These are phyloP conservation scores for Auxenochlorella pyrenoidosa DNA, from an alignment of 139 green algal species.

Conservation along the genomic window DNA sequence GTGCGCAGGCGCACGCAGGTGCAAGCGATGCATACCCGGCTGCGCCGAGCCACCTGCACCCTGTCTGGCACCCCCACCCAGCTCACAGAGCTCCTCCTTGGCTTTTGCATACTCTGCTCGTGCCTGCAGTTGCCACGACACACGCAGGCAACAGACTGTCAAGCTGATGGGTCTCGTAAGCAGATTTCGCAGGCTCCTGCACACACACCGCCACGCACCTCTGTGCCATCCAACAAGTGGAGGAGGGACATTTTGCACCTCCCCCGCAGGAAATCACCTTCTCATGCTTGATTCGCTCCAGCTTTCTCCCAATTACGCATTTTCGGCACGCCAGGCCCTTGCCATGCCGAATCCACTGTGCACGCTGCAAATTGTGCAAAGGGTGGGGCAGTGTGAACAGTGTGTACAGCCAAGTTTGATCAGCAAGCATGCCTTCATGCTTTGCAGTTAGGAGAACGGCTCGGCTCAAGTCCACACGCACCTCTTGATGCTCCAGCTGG, in stretches of 20 bases:
- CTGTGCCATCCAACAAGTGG: too few species aligned
- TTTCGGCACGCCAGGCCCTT: neutral
- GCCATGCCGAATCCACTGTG: neutral
- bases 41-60: neutral
- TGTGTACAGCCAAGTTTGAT: too few species aligned
- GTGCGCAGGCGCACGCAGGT: neutral
- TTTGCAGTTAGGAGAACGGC: too few species aligned
- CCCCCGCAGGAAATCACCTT: neutral
- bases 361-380: neutral
- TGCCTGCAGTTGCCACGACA: neutral
- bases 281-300: conserved; percentile 29
- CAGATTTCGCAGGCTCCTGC: too few species aligned
- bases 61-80: neutral
- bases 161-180: too few species aligned
- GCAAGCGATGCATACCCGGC: neutral
- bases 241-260: neutral
- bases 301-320: neutral
- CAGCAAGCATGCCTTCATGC: too few species aligned
- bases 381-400: too few species aligned
- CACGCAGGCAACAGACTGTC: neutral
- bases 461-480: neutral
- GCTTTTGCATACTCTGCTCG: conserved; percentile 20
- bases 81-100: conserved; percentile 38
- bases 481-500: neutral
- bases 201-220: neutral